Base-by-base conservation (phyloP, 2,329 filamentous ascomycete species). In the Neodidymelliopsis sp. region DNA sequence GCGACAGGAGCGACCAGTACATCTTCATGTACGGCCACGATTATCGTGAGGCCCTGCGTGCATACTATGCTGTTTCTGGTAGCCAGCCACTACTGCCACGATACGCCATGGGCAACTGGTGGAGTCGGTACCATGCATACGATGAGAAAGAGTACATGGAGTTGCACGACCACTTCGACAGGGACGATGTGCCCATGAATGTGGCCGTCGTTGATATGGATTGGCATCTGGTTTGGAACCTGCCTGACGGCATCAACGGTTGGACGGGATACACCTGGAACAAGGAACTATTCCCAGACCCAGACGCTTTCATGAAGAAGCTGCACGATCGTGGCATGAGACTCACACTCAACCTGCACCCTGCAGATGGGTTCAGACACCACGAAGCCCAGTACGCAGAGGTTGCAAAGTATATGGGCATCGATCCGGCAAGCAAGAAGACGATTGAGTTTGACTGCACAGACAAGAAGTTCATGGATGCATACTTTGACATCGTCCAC, bases 251-350 rank as follows among this genome's bases (percentile, higher is more conserved):
- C 6, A 53, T 62, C 15, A 76, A 76, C n/a, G 82, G 82, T 13
- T 84, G 81, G 79, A 84, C 81, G 0, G 84, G 84, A 1, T 86
- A 86, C 57, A 84, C 80, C 1, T 87, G 84, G 84, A 81, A 86
- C 59, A 78, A 75, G 43, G 66, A 80, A 19, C 70, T 85, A 0
- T 83, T 85, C 46, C 83, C 84, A 0, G 74, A 85, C 18, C 84
- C 84, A 0, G 68, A 72, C 4, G 69, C 58, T 0, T 86, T 87
- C 50, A 63, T 80, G 22, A 62, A 74, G 16, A 75, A 79, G 16
- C 63, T 87, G 23, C 83, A 83, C 46, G 61, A 76, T 4, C 74
- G 79, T 2, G 74, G 75, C 2, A 73, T 87, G 37, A 83, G 79
- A 54, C 71, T 81, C 2, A 81, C 83, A 0, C 69, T 86, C 33